phyloP scores from a whole-genome alignment of 2,329 filamentous ascomycete genomes.

The Fusarium austroafricanum region DNA sequence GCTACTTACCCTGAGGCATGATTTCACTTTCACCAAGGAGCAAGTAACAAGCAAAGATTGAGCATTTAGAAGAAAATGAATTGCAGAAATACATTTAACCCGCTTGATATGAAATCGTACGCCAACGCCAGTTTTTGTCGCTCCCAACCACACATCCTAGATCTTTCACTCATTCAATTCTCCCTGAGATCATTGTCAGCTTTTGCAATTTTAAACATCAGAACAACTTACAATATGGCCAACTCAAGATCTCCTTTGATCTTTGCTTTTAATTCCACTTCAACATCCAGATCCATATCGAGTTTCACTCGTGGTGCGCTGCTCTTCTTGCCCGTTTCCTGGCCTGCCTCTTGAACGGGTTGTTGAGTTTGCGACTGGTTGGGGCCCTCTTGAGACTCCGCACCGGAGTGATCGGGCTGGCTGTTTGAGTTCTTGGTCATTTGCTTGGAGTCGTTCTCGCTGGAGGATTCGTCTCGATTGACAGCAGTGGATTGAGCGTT shows the following conservation, averaged over 20 bases:
- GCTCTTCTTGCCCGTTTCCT: conserved; percentile 13
- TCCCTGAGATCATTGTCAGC: not conserved
- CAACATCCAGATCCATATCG: conserved; percentile 30
- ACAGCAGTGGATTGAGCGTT: not conserved
- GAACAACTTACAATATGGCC: conserved; percentile 12
- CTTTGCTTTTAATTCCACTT: conserved; percentile 28
- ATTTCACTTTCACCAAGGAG: no score
- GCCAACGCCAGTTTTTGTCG: not conserved
- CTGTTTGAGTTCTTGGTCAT: not conserved
- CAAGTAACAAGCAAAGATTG: no score
- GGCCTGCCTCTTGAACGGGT: not conserved
- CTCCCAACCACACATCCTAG: not conserved
- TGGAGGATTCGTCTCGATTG: not conserved
- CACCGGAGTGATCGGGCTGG: fast-evolving
- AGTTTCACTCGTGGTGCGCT: conserved; percentile 23
- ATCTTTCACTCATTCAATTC: not conserved
- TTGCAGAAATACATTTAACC: not conserved
- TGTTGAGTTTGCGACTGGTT: not conserved
- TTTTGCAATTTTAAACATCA: no score
- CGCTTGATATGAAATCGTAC: not conserved
- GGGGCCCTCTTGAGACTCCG: not conserved
- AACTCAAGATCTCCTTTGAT: conserved; percentile 27
- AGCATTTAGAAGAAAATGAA: no score
- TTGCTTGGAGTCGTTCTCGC: not conserved
- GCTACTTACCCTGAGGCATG: no score